These are phyloP conservation scores for Apocynum venetum DNA, from an alignment of 257 asterid genomes.

Conservation along the genomic window DNA sequence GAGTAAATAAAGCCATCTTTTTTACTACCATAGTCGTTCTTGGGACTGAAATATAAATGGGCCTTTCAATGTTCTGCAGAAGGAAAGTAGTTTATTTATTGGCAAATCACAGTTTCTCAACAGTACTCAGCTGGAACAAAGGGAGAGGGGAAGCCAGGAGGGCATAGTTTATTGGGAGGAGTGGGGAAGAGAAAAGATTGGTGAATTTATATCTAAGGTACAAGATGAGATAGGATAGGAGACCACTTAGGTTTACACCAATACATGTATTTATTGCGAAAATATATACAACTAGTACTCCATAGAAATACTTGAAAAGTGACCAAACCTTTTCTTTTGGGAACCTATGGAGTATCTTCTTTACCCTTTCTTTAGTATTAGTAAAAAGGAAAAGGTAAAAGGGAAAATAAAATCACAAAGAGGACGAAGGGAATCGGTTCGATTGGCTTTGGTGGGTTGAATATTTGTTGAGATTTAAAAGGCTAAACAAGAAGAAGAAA, in stretches of 20 bases:
- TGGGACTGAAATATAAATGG: background rate
- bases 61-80: background rate
- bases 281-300: background rate
- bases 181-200: background rate
- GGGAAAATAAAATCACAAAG: background rate
- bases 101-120: background rate
- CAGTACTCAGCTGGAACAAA: background rate
- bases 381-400: background rate
- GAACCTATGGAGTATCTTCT: too few relatives aligned
- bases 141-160: background rate
- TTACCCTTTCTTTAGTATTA: too few relatives aligned
- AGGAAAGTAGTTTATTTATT: background rate
- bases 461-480: too few relatives aligned
- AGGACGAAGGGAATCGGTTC: slow-evolving; percentile 6
- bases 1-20: slow-evolving; percentile 11
- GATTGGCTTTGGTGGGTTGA: background rate
- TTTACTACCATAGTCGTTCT: background rate
- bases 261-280: background rate
- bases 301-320: too few relatives aligned
- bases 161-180: background rate
- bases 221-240: background rate
- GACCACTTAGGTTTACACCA: background rate
- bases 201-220: background rate
- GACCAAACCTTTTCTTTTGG: background rate
- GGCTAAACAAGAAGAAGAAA: background rate